phyloP scores from a whole-genome alignment of 805 yeast species.

The Metschnikowia matae region DNA sequence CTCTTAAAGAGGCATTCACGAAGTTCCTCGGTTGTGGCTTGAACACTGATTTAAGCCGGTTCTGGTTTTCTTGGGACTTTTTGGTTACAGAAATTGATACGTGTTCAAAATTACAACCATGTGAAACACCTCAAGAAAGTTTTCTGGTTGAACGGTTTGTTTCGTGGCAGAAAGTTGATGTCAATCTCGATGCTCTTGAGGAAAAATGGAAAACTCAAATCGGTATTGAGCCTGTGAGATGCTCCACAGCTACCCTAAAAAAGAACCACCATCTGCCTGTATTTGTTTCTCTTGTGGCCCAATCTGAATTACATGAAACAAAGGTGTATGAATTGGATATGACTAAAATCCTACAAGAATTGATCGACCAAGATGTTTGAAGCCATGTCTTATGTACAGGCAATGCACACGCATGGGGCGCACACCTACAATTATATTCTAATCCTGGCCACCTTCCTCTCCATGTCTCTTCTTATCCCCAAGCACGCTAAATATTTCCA shows the following conservation, averaged over 20 bases:
- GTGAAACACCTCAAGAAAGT: background rate
- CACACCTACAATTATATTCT: background rate
- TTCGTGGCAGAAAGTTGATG: background rate
- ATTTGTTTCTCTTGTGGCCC: slow-evolving; percentile 6
- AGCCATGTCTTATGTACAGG: background rate
- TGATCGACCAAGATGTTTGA: slow-evolving; percentile 1
- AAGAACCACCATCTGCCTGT: background rate
- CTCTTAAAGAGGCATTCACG: slow-evolving; percentile 72
- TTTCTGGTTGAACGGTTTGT: background rate
- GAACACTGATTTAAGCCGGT: slow-evolving; percentile 15
- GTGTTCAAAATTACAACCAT: background rate
- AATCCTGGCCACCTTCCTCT: background rate
- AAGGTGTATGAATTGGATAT: slow-evolving; percentile 4
- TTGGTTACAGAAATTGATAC: background rate
- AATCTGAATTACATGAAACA: background rate
- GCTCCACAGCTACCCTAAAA: background rate
- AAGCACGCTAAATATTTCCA: slow-evolving; percentile 45
- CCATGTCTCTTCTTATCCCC: slow-evolving; percentile 16
- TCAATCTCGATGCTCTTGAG: background rate
- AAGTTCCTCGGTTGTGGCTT: slow-evolving; percentile 63
- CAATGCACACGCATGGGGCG: background rate
- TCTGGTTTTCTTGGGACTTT: slow-evolving; percentile 6
- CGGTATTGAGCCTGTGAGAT: background rate
- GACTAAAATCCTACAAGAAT: background rate
- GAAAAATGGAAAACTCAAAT: background rate